Evolutionary conservation across 148 eudicot genomes (phyloP).

Genomic region (Fagopyrum homotropicum): DNA sequence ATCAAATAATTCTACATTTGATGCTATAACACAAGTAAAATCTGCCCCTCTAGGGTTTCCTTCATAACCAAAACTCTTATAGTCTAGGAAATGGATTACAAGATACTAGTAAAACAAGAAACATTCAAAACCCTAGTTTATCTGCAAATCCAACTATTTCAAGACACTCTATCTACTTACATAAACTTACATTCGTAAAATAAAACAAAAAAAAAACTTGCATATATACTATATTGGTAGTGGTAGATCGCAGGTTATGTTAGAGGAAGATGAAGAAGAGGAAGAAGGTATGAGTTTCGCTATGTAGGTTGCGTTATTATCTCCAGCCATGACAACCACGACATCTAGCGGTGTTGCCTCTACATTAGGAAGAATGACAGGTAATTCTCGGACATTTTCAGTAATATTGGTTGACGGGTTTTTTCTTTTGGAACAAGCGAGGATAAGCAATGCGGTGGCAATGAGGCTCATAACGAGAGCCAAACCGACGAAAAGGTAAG

Average conservation of each 20-base stretch:
- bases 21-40: not conserved
- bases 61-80: not conserved
- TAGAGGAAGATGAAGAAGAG: not conserved
- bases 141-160: not conserved
- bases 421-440: slow-evolving; percentile 25
- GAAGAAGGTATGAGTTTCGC: slow-evolving; percentile 10
- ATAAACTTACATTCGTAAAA: not conserved
- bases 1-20: not conserved
- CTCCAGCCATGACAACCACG: slow-evolving; percentile 34
- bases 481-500: slow-evolving; percentile 36
- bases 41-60: not conserved
- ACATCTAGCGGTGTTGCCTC: slow-evolving; percentile 1
- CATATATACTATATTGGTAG: not conserved
- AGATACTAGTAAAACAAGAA: not conserved
- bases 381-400: not conserved
- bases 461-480: slow-evolving; percentile 29
- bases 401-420: not conserved
- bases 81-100: not conserved
- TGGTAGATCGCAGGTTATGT: not conserved
- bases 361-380: not conserved
- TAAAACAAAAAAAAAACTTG: not conserved
- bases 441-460: slow-evolving; percentile 21
- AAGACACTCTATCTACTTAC: not conserved
- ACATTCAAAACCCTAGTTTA: not conserved
- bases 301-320: slow-evolving; percentile 24